Evolutionary conservation across 192 early-diverging fungal species (phyloP).

Genomic region (Umbelopsis isabellina): DNA sequence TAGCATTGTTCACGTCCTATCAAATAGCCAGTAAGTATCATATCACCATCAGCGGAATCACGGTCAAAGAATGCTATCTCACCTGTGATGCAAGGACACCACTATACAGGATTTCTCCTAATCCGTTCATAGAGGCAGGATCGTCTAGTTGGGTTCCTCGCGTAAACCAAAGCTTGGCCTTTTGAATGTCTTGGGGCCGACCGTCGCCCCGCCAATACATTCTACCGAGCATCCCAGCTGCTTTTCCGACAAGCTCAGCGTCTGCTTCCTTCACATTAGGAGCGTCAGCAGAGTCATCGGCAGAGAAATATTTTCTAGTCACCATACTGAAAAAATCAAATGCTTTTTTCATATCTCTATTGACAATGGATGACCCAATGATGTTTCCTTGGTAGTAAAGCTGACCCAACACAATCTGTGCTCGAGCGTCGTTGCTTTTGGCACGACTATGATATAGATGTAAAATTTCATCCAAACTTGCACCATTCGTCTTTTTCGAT

Average conservation of each 20-base stretch:
- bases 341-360: slow-evolving; percentile 65
- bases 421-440: slow-evolving; percentile 54
- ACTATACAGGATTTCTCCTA: slow-evolving; percentile 83
- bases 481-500: slow-evolving; percentile 46
- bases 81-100: slow-evolving; percentile 57
- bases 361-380: slow-evolving; percentile 37
- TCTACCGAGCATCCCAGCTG: slow-evolving; percentile 78
- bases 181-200: slow-evolving; percentile 54
- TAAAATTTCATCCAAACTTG: slow-evolving; percentile 73
- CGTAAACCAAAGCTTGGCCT: slow-evolving; percentile 80
- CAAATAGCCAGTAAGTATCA: background rate
- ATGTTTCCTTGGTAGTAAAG: slow-evolving; percentile 77
- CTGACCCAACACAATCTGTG: slow-evolving; percentile 77
- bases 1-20: slow-evolving; percentile 59
- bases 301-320: slow-evolving; percentile 34
- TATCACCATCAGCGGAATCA: background rate
- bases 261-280: background rate
- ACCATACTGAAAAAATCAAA: slow-evolving; percentile 60
- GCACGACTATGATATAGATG: slow-evolving; percentile 75
- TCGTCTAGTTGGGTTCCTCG: slow-evolving; percentile 67
- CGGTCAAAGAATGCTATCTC: background rate
- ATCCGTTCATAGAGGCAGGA: slow-evolving; percentile 65
- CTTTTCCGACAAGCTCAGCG: slow-evolving; percentile 55
- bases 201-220: slow-evolving; percentile 96
- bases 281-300: background rate